phyloP scores from a whole-genome alignment of 805 yeast genomes.

The Yamadazyma tumulicola region DNA sequence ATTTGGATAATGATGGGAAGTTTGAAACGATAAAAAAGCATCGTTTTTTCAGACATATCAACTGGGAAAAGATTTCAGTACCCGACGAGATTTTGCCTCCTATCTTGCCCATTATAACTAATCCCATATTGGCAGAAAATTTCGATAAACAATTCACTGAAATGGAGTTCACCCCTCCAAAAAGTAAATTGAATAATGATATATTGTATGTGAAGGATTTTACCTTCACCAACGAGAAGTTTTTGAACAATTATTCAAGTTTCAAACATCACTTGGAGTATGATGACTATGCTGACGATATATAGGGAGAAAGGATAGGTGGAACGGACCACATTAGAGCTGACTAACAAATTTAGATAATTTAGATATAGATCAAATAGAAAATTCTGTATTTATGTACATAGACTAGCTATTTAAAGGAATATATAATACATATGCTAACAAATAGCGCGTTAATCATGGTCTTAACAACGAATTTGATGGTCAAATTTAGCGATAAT shows the following conservation, averaged over 20 bases:
- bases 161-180: slow-evolving; percentile 36
- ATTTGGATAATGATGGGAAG: slow-evolving; percentile 29
- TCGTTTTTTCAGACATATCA: slow-evolving; percentile 35
- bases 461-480: slow-evolving; percentile 7
- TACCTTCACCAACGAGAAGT: slow-evolving; percentile 38
- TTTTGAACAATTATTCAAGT: slow-evolving; percentile 16
- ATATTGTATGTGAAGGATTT: slow-evolving; percentile 40
- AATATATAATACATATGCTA: slow-evolving; percentile 8
- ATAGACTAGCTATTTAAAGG: too few relatives aligned
- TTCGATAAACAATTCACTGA: slow-evolving; percentile 41
- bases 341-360: background rate
- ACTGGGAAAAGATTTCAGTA: slow-evolving; percentile 29
- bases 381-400: slow-evolving; percentile 2
- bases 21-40: slow-evolving; percentile 32
- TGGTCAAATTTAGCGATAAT: slow-evolving; percentile 1
- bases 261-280: background rate
- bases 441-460: slow-evolving; percentile 6
- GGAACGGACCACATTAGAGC: background rate
- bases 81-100: slow-evolving; percentile 30
- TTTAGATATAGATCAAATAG: background rate
- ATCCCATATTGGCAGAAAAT: slow-evolving; percentile 43
- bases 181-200: slow-evolving; percentile 21
- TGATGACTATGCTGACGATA: background rate
- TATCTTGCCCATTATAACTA: slow-evolving; percentile 40
- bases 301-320: background rate